Evolutionary conservation across 2,329 filamentous ascomycete genomes (phyloP), one percentile per base, ranked within the genome.

Genomic region (Fusarium torreyae): DNA sequence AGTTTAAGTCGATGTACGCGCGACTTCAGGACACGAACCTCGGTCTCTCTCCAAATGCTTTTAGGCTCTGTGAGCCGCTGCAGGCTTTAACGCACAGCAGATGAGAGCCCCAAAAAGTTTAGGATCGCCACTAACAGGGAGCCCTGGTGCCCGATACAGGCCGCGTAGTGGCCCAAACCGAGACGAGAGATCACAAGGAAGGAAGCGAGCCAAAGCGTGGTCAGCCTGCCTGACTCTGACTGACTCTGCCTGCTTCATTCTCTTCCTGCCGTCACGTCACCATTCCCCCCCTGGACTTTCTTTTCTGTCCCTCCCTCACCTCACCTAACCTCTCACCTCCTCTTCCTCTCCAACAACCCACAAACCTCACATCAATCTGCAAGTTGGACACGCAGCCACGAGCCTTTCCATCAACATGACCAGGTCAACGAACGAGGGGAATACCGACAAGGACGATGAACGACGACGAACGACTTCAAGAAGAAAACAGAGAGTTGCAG

Each of bases 341-440:
- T 72, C 65, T 53, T 68, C 50, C 57, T 66, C 64, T 63, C 63
- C 62, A 69, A 57, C 66, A 72, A 72, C 52, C 67, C 71, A 60
- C 64, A 61, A 68, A 51, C 55, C 49, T 60, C 62, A 50, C 59
- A 39, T 53, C 67, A 63, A 58, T 55, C 49, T 59, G 63, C 65
- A 62, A 42, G 57, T 57, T 39, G 50, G 57, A 42, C 40, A 42
- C 33, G 36, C 53, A 65, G 31, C 40, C 17, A 56, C 45, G 20
- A 51, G 13, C 18, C 24, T 34, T 33, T n/a, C 18, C 15, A 38
- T 17, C 8, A 48, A 18, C 13, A 40, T 18, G 36, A 55, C 31
- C 53, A 38, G 22, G n/a, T 46, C 26, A 15, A 20, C 31, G 34
- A 59, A 18, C 28, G 36, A 49, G 14, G 24, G 18, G 6, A 24